A percentile compares a stretch with the other conserved stretches of the same genome.
Evolutionary conservation across 2,329 filamentous ascomycete species (phyloP).

Genomic region (Botrytis medusae): DNA sequence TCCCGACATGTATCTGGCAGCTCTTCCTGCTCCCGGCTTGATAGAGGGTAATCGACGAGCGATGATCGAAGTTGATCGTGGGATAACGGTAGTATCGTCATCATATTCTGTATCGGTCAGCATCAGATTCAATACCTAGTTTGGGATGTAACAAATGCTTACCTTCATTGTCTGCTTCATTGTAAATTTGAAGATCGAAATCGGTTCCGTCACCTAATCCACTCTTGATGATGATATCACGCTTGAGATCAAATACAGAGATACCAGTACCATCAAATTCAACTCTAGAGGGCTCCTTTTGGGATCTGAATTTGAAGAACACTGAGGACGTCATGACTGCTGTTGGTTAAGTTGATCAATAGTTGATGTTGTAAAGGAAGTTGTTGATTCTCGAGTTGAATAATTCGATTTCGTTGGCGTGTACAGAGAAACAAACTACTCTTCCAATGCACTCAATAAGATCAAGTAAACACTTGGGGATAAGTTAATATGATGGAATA

Average conservation of each 20-base stretch:
- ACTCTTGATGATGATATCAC: constrained; percentile 95
- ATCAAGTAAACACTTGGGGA: constrained; percentile 31
- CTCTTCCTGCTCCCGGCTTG: constrained; percentile 83
- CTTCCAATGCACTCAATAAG: constrained; percentile 29
- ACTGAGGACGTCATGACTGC: constrained; percentile 65
- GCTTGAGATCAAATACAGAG: constrained; percentile 97
- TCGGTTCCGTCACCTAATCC: constrained; percentile 93
- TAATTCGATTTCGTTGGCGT: constrained; percentile 22
- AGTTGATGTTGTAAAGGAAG: constrained; percentile 23
- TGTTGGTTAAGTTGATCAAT: constrained; percentile 23
- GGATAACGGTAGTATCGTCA: constrained; percentile 96
- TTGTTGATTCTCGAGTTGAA: constrained; percentile 19
- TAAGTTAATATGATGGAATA: constrained; percentile 33
- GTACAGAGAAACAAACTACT: constrained; percentile 29
- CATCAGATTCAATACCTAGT: constrained; percentile 40
- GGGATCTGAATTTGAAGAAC: constrained; percentile 99
- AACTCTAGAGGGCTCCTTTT: constrained; percentile 90
- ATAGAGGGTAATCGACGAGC: constrained; percentile 81
- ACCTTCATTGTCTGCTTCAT: constrained; percentile 90
- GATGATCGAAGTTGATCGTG: constrained; percentile 89
- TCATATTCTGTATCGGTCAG: constrained; percentile 71
- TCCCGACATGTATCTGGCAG: constrained; percentile 91
- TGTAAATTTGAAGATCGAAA: constrained; percentile 93
- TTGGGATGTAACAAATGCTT: constrained; percentile 43
- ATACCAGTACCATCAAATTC: constrained; percentile 97